Evolutionary conservation across 305 asterid species (phyloP).

Genomic region (Solanum hybrid): DNA sequence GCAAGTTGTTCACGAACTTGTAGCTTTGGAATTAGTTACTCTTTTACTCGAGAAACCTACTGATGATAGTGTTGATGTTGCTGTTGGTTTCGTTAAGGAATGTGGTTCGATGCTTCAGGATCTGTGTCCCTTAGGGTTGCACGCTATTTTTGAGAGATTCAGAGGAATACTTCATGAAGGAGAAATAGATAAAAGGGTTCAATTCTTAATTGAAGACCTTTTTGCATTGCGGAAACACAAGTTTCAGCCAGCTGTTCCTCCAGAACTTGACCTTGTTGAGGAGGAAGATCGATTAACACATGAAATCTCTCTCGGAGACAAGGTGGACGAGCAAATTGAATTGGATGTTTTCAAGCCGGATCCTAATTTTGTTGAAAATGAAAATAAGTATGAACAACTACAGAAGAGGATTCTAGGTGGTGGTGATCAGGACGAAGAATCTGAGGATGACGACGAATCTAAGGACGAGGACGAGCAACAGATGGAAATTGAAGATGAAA

Average conservation of each 20-base stretch:
- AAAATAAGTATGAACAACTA: not conserved
- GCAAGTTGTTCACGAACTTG: not conserved
- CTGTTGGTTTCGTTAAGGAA: not conserved
- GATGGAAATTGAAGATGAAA: not conserved
- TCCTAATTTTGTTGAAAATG: conserved; percentile 2
- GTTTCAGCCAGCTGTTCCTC: not conserved
- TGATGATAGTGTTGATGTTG: not conserved
- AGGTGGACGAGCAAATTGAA: conserved; percentile 14
- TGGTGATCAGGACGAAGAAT: not conserved
- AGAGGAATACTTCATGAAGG: not conserved
- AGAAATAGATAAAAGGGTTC: not conserved
- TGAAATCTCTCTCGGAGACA: conserved; percentile 10
- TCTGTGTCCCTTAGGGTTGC: not conserved
- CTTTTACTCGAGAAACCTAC: not conserved
- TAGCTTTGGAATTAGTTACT: not conserved
- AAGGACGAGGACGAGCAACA: not conserved
- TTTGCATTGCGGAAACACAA: not conserved
- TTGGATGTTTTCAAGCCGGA: conserved; percentile 13
- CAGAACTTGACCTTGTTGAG: conserved; percentile 5
- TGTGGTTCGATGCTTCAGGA: not conserved
- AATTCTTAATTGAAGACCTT: not conserved
- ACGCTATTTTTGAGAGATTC: not conserved
- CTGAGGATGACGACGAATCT: not conserved
- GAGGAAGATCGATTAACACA: not conserved
- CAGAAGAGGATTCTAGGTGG: not conserved